A percentile compares a stretch with the other conserved stretches of the same genome.
Evolutionary conservation across 306 rosid genomes (phyloP).

Genomic region (Ormosia semicastrata): DNA sequence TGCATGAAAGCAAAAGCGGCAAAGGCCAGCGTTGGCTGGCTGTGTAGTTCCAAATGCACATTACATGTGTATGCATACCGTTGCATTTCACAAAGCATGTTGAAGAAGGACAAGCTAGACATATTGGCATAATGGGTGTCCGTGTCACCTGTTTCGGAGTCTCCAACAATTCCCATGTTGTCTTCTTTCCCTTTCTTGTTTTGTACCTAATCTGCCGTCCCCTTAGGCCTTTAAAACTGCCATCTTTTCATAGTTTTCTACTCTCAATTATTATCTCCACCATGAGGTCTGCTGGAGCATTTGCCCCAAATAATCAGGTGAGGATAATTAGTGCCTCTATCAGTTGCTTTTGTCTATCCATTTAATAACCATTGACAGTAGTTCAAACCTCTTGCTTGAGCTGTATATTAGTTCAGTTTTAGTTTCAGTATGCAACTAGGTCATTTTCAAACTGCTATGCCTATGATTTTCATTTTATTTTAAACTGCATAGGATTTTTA

Average conservation of each 20-base stretch:
- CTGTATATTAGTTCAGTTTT: not conserved
- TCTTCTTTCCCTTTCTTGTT: constrained; percentile 16
- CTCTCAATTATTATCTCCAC: constrained; percentile 12
- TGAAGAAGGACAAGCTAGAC: not conserved
- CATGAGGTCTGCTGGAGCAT: constrained; percentile 18
- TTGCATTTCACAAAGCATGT: not conserved
- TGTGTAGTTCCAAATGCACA: not conserved
- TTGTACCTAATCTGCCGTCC: constrained; percentile 22
- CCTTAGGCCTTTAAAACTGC: not conserved
- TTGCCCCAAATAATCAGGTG: constrained; percentile 19
- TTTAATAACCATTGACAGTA: not conserved
- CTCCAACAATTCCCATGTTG: constrained; percentile 29
- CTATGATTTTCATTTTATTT: too few relatives aligned
- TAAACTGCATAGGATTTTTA: not conserved
- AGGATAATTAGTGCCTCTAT: not conserved
- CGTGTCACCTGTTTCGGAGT: constrained; percentile 34
- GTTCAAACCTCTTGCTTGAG: not conserved
- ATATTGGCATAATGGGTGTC: not conserved
- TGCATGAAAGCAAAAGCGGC: not conserved
- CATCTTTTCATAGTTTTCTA: not conserved
- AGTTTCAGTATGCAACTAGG: not conserved
- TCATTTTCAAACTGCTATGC: not conserved
- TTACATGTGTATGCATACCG: too few relatives aligned
- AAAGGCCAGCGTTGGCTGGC: not conserved
- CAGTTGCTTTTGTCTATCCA: not conserved